Evolutionary conservation across 2,329 filamentous ascomycete genomes (phyloP), one percentile per base, ranked within the genome.

Genomic region (Aspergillus tubingensis): DNA sequence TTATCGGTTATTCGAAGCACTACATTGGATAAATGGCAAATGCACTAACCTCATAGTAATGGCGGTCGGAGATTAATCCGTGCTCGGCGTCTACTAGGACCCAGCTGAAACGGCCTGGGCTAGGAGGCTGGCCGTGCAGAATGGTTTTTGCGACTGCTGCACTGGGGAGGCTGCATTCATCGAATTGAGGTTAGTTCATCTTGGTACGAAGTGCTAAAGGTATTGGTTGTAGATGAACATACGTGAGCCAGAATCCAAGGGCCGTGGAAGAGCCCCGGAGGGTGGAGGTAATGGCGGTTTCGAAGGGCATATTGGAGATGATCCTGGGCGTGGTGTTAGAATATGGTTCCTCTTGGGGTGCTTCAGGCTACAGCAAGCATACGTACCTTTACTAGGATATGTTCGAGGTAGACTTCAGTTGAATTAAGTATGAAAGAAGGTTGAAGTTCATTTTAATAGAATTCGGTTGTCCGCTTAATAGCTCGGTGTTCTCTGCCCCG

Each of bases 31-130:
- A 2, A 11, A 30, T 5, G 10, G 27, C 27, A 30, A 10, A 5
- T 11, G 2, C 10, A 21, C 10, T 13, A 11, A 74, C 72, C 58
- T 76, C 74, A 49, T 77, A 77, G 62, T 77, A 77, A 57, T 77
- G 66, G 43, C 65, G 62, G 52, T 77, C 76, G 30, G 70, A 67
- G 58, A 78, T 77, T 62, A 77, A 67, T 36, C 76, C 76, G 62
- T 78, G 76, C 64, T 78, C 76, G 36, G 73, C 74, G 49, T 78
- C 76, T 38, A 78, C 67, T 8, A 78, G 64, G 19, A 77, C 74
- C 76, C 76, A 78, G 63, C 68, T 71, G 62, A 73, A 74, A n/a
- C 10, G 53, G 30, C 48, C 64, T 66, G 30, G 62, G 57, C 5
- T 65, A 62, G 19, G 69, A 62, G 27, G 67, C 64, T 36, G 32